phyloP scores from a whole-genome alignment of 208 protist species.

The Acanthamoeba culbertsoni region DNA sequence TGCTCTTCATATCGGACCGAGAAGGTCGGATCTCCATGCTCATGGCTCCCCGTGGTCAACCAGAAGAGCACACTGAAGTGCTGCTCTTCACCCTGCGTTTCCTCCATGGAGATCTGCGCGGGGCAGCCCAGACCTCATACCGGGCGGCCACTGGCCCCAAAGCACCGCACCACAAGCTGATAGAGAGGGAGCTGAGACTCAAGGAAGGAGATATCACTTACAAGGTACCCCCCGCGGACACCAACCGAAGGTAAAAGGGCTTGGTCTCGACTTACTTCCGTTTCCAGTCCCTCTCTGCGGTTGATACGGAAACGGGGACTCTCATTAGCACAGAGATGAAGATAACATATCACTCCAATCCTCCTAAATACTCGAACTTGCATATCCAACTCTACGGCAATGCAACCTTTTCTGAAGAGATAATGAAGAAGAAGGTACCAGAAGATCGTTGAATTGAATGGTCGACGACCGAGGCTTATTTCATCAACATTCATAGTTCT shows the following conservation, averaged over 20 bases:
- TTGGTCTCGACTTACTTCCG: neutral
- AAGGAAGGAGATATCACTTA: neutral
- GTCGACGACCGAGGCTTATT: neutral
- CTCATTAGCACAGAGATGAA: neutral
- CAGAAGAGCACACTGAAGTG: neutral
- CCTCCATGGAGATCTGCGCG: neutral
- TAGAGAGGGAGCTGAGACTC: neutral
- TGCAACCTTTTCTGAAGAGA: neutral
- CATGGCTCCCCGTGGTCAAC: neutral
- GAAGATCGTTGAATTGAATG: no score
- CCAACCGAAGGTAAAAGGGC: neutral
- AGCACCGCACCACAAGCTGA: neutral
- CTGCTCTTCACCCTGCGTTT: neutral
- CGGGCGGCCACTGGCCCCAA: neutral
- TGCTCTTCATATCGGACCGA: neutral
- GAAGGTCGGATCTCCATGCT: neutral
- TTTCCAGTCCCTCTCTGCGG: neutral
- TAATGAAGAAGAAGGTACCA: neutral
- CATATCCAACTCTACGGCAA: neutral
- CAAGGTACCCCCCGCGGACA: neutral
- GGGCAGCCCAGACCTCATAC: neutral
- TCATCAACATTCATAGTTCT: no score
- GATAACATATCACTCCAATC: neutral
- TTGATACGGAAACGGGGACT: neutral
- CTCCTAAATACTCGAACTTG: neutral